These are phyloP conservation scores for Colletotrichum liaoningense DNA, from an alignment of 2,329 filamentous ascomycete species.

Conservation along the genomic window DNA sequence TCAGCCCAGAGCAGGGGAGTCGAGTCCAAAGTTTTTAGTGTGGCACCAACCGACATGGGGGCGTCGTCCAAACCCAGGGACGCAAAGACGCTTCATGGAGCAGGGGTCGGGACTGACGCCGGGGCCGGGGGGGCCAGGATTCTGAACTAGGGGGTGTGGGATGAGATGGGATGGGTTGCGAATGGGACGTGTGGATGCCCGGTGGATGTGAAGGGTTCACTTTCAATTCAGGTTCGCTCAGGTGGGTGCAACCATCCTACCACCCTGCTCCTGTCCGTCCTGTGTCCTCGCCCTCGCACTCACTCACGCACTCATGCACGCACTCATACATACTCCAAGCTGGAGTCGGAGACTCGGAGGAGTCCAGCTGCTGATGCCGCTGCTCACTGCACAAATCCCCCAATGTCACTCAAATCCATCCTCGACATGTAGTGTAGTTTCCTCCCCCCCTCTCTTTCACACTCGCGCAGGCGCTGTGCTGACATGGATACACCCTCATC, in stretches of 20 bases:
- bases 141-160: constrained; percentile 18
- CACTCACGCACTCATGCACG: not conserved
- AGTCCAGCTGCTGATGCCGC: not conserved
- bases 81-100: constrained; percentile 34
- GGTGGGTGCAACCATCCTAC: constrained; percentile 33
- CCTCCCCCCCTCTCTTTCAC: not conserved
- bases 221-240: constrained; percentile 30
- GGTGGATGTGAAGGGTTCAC: constrained; percentile 35
- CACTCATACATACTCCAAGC: not conserved
- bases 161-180: constrained; percentile 19
- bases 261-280: not conserved
- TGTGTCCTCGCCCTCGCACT: not conserved
- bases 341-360: not conserved
- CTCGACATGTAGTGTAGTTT: not conserved
- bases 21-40: constrained; percentile 29
- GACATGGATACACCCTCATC: constrained; percentile 1
- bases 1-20: constrained; percentile 35
- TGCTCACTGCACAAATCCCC: not conserved
- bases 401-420: not conserved
- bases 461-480: not conserved
- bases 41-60: constrained; percentile 32
- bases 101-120: constrained; percentile 21
- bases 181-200: constrained; percentile 30
- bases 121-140: constrained; percentile 14
- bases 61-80: constrained; percentile 34